These are phyloP conservation scores for Neurospora sp. DNA, from an alignment of 2,329 filamentous ascomycete genomes.

Conservation along the genomic window DNA sequence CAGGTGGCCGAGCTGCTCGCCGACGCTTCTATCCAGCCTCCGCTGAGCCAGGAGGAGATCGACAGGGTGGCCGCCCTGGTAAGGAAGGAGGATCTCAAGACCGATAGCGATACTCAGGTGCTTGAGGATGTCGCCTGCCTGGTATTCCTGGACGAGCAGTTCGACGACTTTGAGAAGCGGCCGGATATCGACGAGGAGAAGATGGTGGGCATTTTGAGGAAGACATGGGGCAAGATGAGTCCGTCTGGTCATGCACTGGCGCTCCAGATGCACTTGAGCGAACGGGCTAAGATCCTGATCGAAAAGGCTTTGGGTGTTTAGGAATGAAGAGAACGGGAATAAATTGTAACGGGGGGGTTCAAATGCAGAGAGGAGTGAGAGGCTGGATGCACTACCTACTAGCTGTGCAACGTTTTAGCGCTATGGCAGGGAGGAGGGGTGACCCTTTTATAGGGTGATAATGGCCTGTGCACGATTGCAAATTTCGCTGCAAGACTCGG, in stretches of 20 bases:
- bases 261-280: constrained; percentile 55
- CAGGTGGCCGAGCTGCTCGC: constrained; percentile 46
- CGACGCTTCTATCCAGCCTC: constrained; percentile 26
- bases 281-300: constrained; percentile 51
- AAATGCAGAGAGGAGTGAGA: neutral
- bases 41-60: constrained; percentile 39
- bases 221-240: constrained; percentile 72
- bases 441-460: neutral
- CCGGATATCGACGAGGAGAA: constrained; percentile 65
- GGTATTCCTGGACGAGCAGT: constrained; percentile 80
- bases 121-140: constrained; percentile 81
- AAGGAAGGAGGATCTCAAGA: constrained; percentile 63
- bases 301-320: constrained; percentile 45
- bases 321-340: neutral
- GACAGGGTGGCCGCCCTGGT: constrained; percentile 61
- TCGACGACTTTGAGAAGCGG: constrained; percentile 65
- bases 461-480: neutral
- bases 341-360: neutral
- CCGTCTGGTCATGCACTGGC: constrained; percentile 52
- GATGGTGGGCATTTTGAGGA: constrained; percentile 58
- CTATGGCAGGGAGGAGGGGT: neutral
- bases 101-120: constrained; percentile 54
- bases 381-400: neutral
- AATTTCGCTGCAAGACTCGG: neutral
- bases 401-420: neutral